Base-by-base conservation (phyloP, 208 protist species). In the Leishmania amazonensis region DNA sequence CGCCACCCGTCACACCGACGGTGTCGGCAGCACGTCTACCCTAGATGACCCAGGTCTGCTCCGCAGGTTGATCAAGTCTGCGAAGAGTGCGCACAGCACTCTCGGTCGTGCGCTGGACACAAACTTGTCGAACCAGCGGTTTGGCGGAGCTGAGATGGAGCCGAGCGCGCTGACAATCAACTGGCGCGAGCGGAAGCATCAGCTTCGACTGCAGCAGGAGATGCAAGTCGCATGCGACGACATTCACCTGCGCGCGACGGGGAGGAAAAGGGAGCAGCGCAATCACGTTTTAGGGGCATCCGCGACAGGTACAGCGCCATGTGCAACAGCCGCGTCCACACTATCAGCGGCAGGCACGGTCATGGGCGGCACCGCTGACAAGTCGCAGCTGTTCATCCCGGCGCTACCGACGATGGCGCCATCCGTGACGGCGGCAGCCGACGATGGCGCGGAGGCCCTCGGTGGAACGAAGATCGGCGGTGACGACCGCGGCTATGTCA, bases 401-500 rank as follows among this genome's bases (percentile, higher is more conserved):
- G 79, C 77, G 58, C 90, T 96, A 6, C 87, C 89, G 31, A 96
- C 93, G 31, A 87, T 94, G 85, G 89, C 88, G 19, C 93, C 93
- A 31, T 96, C 93, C 65, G 93, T 94, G 83, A 94, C 89, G 6
- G 89, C 92, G 62, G 88, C 93, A 17, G 87, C 89, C 0, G 89
- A 93, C 83, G 93, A 93, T 67, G 93, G 89, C 2, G 83, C 80
- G 8, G 87, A 87, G 70, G 89, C 83, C 11, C 82, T 92, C n/a
- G 90, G 93, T 49, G 93, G 93, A 49, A 96, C 89, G 1, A 85
- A 80, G 57, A 85, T 85, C 57, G 81, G 84, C 24, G 83, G 93
- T 24, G 85, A 79, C 9, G 89, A 88, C n/a, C 85, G 85, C n/a
- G 93, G 93, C 57, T 93, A 93, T 84, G 86, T 89, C 71, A 91